Conservation (phyloP, 768 basidiomycete species). For the Xerocomellus dryophilus region DNA sequence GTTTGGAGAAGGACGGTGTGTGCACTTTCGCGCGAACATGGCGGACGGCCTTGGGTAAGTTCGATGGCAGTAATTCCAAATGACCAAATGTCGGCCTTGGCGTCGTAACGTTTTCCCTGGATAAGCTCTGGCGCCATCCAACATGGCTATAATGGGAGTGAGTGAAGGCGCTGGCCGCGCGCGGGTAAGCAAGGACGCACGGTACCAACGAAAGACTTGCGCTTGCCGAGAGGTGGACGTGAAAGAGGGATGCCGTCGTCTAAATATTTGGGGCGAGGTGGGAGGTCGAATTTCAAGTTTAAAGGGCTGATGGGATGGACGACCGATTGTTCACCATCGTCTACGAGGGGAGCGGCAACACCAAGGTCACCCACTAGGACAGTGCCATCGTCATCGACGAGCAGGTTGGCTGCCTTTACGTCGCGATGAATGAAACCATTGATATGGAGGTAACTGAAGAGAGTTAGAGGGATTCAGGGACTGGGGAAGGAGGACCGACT, state of each 20-base stretch:
- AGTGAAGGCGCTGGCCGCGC: background rate
- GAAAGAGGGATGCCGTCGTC: conserved; percentile 1
- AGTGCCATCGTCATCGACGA: conserved; percentile 87
- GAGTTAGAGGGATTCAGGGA: conserved; percentile 1
- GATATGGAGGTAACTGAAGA: conserved; percentile 71
- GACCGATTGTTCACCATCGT: conserved; percentile 51
- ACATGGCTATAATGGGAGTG: conserved; percentile 54
- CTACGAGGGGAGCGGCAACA: conserved; percentile 80
- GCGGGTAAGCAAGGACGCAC: conserved; percentile 37
- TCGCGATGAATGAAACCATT: conserved; percentile 94
- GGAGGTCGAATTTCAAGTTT: conserved; percentile 36
- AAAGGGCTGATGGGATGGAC: conserved; percentile 18
- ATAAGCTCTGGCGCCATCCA: conserved; percentile 99
- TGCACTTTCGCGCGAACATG: conserved; percentile 73
- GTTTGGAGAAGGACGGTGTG: conserved; percentile 74
- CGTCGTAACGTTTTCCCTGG: conserved; percentile 78
- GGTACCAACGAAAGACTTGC: conserved; percentile 92
- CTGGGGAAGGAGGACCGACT: conserved; percentile 45
- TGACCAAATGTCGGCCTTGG: conserved; percentile 92
- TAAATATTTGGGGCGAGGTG: conserved; percentile 10
- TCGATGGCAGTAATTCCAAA: conserved; percentile 95
- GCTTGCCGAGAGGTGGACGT: conserved; percentile 61
- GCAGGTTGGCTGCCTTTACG: conserved; percentile 89
- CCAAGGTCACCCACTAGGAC: conserved; percentile 91
- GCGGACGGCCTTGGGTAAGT: conserved; percentile 82